Percentiles rank a stretch among this genome's conserved stretches.
Evolutionary conservation across 176 grass and related monocot species (phyloP).

Genomic region (Triticum monococcum): DNA sequence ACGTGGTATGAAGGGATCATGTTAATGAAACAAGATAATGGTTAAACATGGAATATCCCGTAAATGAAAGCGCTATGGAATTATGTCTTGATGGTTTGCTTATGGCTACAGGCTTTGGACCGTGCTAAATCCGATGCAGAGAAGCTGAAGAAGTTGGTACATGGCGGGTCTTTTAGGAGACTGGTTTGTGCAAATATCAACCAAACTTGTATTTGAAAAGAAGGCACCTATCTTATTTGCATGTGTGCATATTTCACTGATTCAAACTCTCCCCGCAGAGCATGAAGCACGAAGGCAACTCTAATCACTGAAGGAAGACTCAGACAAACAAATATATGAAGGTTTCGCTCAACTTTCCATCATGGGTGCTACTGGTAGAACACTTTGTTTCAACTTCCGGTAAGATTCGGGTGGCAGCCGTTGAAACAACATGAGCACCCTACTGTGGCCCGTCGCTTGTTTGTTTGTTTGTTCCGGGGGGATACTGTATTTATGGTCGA

Average conservation of each 20-base stretch:
- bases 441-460: background rate
- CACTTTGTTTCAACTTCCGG: background rate
- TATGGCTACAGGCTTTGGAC: conserved; percentile 62
- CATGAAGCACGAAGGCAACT: conserved; percentile 49
- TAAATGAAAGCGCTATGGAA: background rate
- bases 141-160: conserved; percentile 77
- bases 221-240: background rate
- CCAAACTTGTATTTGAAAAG: background rate
- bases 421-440: background rate
- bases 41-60: background rate
- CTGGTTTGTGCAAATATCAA: conserved; percentile 43
- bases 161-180: conserved; percentile 63
- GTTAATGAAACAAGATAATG: background rate
- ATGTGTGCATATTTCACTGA: conserved; percentile 1
- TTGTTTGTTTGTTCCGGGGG: conserved; percentile 10
- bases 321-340: background rate
- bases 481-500: background rate
- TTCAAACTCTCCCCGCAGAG: conserved; percentile 24
- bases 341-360: background rate
- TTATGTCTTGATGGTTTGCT: background rate
- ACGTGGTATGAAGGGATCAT: background rate
- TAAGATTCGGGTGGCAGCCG: background rate
- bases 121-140: conserved; percentile 92
- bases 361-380: background rate
- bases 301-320: conserved; percentile 14